Evolutionary conservation across 495 filamentous ascomycete genomes (phyloP), one percentile per base, ranked within the genome.

Genomic region (Penicillium coprophilum): DNA sequence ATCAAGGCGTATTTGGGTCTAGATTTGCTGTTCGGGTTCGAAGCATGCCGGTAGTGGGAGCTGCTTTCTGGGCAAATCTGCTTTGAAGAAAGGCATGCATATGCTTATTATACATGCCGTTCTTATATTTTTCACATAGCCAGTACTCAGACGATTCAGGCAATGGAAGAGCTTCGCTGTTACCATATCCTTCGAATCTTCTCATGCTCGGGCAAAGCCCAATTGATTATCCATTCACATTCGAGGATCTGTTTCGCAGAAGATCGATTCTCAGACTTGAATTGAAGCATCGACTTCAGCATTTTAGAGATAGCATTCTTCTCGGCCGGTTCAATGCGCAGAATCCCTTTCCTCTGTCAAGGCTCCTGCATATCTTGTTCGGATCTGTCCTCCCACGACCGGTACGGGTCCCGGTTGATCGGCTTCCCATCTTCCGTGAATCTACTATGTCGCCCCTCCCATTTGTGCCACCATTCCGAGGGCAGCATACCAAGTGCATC

Each of bases 181-280:
- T 41, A 41, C 31, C 23, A 41, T 41, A 52, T 31, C 24, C 36
- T 31, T 45, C 27, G 40, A 32, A 55, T 62, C 47, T 62, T 62
- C 19, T 48, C 49, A 19, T 58, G 60, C 39, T 62, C 61, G 38
- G 65, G 65, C 27, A 64, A 40, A 53, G 61, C 65, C 65, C 65
- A 68, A 40, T 55, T 61, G 1, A 57, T 57, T 65, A 66, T 82
- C 80, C 62, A 72, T 63, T 62, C 80, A n/a, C 38, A 71, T 13
- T 64, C 56, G 12, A 76, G 55, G 24, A 75, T 54, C 32, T 71
- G 55, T 48, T 61, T 49, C 2, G 66, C 55, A 58, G 65, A 60
- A 17, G 61, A 52, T 17, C 73, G 62, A 41, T 64, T 57, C 32
- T 69, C 66, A 7, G 73, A 65, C 40, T 60, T 68, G 53, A 67